A percentile compares a stretch with the other conserved stretches of the same genome.
phyloP scores from a whole-genome alignment of 164 flowering plant species.

The Paratinospora sagittata region DNA sequence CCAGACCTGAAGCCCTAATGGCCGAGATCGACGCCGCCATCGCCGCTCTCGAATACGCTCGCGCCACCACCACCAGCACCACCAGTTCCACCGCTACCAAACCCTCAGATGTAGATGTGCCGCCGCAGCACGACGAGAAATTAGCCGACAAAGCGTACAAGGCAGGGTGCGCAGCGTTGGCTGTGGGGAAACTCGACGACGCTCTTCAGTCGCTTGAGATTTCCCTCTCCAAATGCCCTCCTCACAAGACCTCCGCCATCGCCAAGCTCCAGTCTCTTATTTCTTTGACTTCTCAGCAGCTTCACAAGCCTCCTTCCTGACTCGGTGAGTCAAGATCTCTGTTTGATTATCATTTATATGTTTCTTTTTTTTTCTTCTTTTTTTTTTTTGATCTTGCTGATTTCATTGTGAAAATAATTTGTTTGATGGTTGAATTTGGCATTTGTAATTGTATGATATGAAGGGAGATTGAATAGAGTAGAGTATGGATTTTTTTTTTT shows the following conservation, averaged over 20 bases:
- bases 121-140: conserved; percentile 34
- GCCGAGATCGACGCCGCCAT: conserved; percentile 67
- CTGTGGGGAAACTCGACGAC: conserved; percentile 60
- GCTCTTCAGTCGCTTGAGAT: conserved; percentile 50
- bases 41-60: conserved; percentile 50
- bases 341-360: too few species aligned
- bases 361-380: too few species aligned
- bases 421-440: too few species aligned
- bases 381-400: too few species aligned
- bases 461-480: too few species aligned
- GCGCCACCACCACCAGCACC: conserved; percentile 29
- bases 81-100: conserved; percentile 16
- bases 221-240: conserved; percentile 71
- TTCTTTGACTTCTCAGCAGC: conserved; percentile 54
- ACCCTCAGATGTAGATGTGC: background rate
- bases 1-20: conserved; percentile 64
- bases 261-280: conserved; percentile 70
- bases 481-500: too few species aligned
- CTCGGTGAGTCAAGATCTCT: too few species aligned
- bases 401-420: too few species aligned
- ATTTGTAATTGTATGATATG: too few species aligned
- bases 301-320: conserved; percentile 13
- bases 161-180: conserved; percentile 64
- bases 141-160: conserved; percentile 70
- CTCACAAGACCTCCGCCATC: conserved; percentile 58